Evolutionary conservation across 192 early-diverging fungal genomes (phyloP), one percentile per base, ranked within the genome.

Genomic region (Linnemannia zychae): DNA sequence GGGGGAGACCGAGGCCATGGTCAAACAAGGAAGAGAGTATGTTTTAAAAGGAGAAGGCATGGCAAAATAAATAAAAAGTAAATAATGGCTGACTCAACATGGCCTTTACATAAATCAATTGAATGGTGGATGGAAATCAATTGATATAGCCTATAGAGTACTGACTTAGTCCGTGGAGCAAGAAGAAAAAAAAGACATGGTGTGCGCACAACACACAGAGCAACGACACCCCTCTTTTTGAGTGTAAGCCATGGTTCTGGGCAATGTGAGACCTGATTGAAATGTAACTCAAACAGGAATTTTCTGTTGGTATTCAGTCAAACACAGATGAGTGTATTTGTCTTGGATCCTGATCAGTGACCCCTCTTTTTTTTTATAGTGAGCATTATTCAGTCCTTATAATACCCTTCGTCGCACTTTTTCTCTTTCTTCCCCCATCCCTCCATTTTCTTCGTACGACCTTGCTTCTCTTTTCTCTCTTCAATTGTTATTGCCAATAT

Each of bases 71-170:
- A 33, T 28, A 13, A 31, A 60, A 49, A 44, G 40, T 9, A 63
- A 60, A 28, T 2, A 60, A 60, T 63, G 57, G 57, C 57, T 63
- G 57, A 63, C 57, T 63, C 57, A 63, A 63, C 57, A 31, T 63
- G 28, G 24, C 24, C 24, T 15, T 63, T 31, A 28, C 57, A 60
- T 31, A 63, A 63, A 63, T 63, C 57, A 63, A 63, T 63, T 6
- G 40, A 44, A 44, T 6, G 9, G 9, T 44, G 40, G 9, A 44
- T 6, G 9, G 9, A 6, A 44, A 6, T 44, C 40, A 44, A 44
- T 44, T 44, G 4, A 9, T 6, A 44, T 44, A 6, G 4, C 3
- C 40, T 6, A 44, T 44, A 44, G 9, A 44, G 9, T 44, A 44
- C 3, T 9, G 9, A 44, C 40, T 6, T 44, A 44, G 4, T 44